Evolutionary conservation across 164 flowering plant genomes (phyloP).

Genomic region (Litsea cubeba): DNA sequence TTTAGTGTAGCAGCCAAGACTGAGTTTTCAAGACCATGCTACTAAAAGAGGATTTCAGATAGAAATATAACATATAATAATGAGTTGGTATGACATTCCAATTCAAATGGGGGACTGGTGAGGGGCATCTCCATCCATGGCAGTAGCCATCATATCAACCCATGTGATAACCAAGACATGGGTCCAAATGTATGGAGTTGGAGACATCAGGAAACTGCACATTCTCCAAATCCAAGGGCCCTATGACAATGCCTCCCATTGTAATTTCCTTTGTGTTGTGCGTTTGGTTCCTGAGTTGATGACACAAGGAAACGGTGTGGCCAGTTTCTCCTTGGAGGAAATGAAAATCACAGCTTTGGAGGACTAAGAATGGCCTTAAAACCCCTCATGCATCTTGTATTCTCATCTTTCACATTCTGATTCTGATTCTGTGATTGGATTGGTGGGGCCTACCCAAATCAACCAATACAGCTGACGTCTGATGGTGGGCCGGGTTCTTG

Average conservation of each 20-base stretch:
- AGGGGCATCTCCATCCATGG: no score
- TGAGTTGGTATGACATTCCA: no score
- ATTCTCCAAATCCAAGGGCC: background rate
- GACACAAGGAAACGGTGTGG: background rate
- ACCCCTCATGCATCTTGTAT: background rate
- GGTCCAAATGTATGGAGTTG: background rate
- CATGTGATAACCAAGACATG: background rate
- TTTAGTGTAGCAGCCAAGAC: no score
- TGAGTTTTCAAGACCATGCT: no score
- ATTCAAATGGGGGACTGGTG: no score
- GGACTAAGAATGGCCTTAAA: background rate
- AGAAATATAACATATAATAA: no score
- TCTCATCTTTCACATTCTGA: background rate
- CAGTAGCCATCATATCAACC: background rate
- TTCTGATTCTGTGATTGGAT: background rate
- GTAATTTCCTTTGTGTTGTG: background rate
- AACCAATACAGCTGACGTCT: background rate
- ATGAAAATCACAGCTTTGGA: background rate
- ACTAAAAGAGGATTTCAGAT: no score
- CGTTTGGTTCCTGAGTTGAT: background rate
- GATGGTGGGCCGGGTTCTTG: background rate
- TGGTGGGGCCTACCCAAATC: conserved; percentile 2
- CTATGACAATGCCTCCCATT: background rate
- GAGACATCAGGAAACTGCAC: no score
- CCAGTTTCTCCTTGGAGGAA: background rate